Evolutionary conservation across 208 protist species (phyloP).

Genomic region (Trypanosoma boissoni): DNA sequence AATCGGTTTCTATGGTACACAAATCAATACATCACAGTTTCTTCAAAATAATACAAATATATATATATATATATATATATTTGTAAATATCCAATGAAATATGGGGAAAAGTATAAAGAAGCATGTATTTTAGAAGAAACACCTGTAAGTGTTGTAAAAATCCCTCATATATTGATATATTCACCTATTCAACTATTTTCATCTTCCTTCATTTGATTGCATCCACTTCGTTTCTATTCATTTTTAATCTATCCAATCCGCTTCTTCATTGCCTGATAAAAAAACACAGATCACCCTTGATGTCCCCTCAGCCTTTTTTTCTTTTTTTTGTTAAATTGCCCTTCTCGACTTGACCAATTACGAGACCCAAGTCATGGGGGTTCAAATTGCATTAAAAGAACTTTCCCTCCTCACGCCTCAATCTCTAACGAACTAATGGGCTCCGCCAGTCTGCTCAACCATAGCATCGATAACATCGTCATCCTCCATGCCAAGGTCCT

Average conservation of each 20-base stretch:
- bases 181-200: neutral
- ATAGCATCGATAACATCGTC: constrained; percentile 95
- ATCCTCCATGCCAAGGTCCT: constrained; percentile 94
- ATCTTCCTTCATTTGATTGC: neutral
- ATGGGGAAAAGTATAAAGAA: too few species aligned
- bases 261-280: neutral
- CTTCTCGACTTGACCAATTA: too few species aligned
- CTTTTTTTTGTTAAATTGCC: too few species aligned
- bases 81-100: too few species aligned
- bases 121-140: too few species aligned
- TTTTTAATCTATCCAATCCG: neutral
- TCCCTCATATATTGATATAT: too few species aligned
- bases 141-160: too few species aligned
- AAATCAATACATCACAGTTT: too few species aligned
- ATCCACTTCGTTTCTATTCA: neutral
- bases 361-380: too few species aligned
- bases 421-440: neutral
- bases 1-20: too few species aligned
- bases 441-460: constrained; percentile 89
- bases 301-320: neutral
- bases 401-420: too few species aligned
- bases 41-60: neutral
- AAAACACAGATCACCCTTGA: neutral
- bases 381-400: too few species aligned
- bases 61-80: neutral